Percentiles rank a stretch among this genome's conserved stretches.
Evolutionary conservation across 495 filamentous ascomycete genomes (phyloP).

Genomic region (Annulohypoxylon moriforme): DNA sequence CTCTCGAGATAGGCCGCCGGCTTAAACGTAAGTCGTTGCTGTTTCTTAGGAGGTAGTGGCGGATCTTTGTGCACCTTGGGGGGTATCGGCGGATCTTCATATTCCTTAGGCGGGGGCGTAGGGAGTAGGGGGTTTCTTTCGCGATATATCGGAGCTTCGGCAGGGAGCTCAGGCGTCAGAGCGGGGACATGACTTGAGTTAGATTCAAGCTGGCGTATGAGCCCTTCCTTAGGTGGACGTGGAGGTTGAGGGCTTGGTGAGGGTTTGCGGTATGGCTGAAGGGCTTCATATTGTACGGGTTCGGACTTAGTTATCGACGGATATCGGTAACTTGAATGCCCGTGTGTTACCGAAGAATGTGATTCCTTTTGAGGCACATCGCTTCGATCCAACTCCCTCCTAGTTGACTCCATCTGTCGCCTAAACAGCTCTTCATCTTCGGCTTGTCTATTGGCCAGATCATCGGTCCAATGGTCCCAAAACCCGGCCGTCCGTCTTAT

Average conservation of each 20-base stretch:
- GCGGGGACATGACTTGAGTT: slow-evolving; percentile 11
- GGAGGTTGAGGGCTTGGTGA: slow-evolving; percentile 49
- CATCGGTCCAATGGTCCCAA: slow-evolving; percentile 69
- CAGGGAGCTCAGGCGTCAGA: slow-evolving; percentile 39
- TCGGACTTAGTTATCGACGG: slow-evolving; percentile 61
- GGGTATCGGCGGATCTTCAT: slow-evolving; percentile 45
- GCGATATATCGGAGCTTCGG: slow-evolving; percentile 41
- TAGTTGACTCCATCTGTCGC: slow-evolving; percentile 61
- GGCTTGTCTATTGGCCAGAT: slow-evolving; percentile 39
- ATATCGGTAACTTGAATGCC: slow-evolving; percentile 55
- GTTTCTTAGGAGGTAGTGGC: slow-evolving; percentile 40
- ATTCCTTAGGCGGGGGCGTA: slow-evolving; percentile 51
- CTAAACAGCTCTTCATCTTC: slow-evolving; percentile 61
- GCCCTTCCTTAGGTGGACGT: slow-evolving; percentile 58
- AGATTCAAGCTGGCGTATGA: slow-evolving; percentile 12
- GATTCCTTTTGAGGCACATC: slow-evolving; percentile 20
- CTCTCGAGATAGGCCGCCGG: slow-evolving; percentile 90
- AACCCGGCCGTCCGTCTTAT: slow-evolving; percentile 68
- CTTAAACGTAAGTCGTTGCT: slow-evolving; percentile 72
- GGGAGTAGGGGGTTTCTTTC: slow-evolving; percentile 36
- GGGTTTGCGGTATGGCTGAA: slow-evolving; percentile 18
- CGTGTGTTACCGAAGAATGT: slow-evolving; percentile 8
- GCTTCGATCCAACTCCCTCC: slow-evolving; percentile 55
- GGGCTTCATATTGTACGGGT: slow-evolving; percentile 55
- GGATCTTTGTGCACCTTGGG: slow-evolving; percentile 51